Conservation (phyloP, 495 filamentous ascomycete species). For the Penicillium psychrofluorescens region DNA sequence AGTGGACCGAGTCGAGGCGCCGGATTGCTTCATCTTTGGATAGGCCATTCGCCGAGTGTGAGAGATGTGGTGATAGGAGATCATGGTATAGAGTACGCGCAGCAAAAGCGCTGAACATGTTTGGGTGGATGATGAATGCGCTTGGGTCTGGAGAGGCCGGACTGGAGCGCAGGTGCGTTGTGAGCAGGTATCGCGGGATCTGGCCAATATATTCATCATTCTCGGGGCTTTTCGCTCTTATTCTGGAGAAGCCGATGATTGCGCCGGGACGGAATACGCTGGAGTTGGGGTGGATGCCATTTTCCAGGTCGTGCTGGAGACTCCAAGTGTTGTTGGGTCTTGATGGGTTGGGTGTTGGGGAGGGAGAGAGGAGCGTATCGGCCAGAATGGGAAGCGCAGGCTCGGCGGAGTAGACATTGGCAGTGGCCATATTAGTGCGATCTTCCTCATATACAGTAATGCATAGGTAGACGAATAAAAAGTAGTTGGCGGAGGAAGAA, state of each 20-base stretch:
- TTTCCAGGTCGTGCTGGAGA: constrained; percentile 20
- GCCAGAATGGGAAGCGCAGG: constrained; percentile 32
- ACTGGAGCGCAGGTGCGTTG: constrained; percentile 7
- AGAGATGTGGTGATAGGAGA: constrained; percentile 8
- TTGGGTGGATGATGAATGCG: constrained; percentile 55
- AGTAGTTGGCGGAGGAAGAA: too few species aligned
- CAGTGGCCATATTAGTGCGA: too few species aligned
- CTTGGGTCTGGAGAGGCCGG: constrained; percentile 9
- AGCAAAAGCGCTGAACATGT: constrained; percentile 75
- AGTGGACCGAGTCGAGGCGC: constrained; percentile 29
- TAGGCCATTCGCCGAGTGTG: constrained; percentile 6
- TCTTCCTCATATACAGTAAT: too few species aligned
- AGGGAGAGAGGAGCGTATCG: constrained; percentile 16
- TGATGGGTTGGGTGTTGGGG: too few species aligned
- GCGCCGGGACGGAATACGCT: constrained; percentile 23
- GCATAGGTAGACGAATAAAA: too few species aligned
- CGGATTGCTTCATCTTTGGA: constrained; percentile 26
- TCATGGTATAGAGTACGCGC: constrained; percentile 57
- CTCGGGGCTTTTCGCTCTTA: constrained; percentile 17
- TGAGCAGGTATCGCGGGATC: constrained; percentile 17
- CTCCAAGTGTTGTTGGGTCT: constrained; percentile 14
- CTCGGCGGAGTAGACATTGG: constrained; percentile 19
- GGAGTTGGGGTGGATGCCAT: constrained; percentile 12
- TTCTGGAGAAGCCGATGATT: constrained; percentile 33
- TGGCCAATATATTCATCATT: constrained; percentile 25